These are phyloP conservation scores for Ambrosiella cleistominuta DNA, from an alignment of 2,329 filamentous ascomycete genomes.

Conservation along the genomic window DNA sequence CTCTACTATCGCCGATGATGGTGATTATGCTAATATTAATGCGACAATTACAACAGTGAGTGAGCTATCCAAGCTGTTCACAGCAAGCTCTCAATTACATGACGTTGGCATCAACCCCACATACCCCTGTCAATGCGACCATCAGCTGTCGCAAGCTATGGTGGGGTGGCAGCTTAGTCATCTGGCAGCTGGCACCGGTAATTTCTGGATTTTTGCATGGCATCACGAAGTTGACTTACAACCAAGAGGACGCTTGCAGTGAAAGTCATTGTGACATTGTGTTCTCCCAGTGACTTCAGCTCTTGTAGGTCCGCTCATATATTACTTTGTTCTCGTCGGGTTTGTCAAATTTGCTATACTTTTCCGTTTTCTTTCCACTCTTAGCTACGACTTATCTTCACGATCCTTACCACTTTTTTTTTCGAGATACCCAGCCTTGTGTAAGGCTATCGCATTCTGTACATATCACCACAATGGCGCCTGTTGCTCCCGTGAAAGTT, in stretches of 20 bases:
- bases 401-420: constrained; percentile 7
- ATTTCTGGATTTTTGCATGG: background rate
- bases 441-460: constrained; percentile 17
- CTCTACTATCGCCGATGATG: constrained; percentile 65
- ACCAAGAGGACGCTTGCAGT: background rate
- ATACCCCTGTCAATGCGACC: background rate
- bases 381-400: background rate
- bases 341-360: too few species aligned
- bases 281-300: background rate
- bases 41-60: background rate
- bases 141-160: constrained; percentile 2
- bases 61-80: background rate
- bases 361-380: background rate
- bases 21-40: background rate
- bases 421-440: constrained; percentile 9
- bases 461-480: constrained; percentile 6
- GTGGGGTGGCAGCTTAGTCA: constrained; percentile 8
- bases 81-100: constrained; percentile 10
- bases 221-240: background rate
- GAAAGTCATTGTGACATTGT: background rate
- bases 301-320: background rate
- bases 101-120: constrained; percentile 10
- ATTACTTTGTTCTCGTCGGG: too few species aligned
- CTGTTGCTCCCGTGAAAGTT: constrained; percentile 5
- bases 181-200: constrained; percentile 5